These are phyloP conservation scores for Auriscalpium microsporum DNA, from an alignment of 768 basidiomycete genomes.

Conservation along the genomic window DNA sequence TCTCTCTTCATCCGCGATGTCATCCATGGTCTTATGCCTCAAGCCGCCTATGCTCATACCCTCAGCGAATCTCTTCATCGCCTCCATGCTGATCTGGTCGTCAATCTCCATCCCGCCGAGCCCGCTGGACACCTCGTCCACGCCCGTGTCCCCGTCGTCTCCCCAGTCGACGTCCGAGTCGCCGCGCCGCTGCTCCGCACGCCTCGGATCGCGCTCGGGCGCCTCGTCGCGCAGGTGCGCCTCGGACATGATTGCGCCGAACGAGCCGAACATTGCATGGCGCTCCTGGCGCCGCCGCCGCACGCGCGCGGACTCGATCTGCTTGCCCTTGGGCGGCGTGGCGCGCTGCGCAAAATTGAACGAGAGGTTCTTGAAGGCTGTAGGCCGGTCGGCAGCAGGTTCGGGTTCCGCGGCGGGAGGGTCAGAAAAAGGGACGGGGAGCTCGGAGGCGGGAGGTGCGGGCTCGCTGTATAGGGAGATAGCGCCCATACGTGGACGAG, in stretches of 20 bases:
- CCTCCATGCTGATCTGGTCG: slow-evolving; percentile 39
- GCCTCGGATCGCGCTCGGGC: slow-evolving; percentile 27
- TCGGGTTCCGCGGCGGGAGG: neutral
- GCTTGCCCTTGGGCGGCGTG: slow-evolving; percentile 23
- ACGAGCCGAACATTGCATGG: slow-evolving; percentile 33
- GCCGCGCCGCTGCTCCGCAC: slow-evolving; percentile 44
- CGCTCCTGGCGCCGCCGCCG: slow-evolving; percentile 18
- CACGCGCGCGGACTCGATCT: neutral
- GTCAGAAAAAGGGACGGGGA: neutral
- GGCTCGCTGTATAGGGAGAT: neutral
- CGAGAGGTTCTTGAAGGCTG: slow-evolving; percentile 24
- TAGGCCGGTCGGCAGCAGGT: slow-evolving; percentile 9
- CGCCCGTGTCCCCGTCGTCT: slow-evolving; percentile 29
- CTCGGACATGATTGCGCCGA: slow-evolving; percentile 50
- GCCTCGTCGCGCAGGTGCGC: slow-evolving; percentile 33
- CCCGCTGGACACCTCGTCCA: slow-evolving; percentile 26
- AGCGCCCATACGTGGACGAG: slow-evolving; percentile 43
- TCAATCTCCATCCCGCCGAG: slow-evolving; percentile 61
- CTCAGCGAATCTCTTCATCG: slow-evolving; percentile 46
- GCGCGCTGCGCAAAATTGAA: slow-evolving; percentile 27
- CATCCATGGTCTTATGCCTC: slow-evolving; percentile 52
- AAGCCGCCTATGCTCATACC: slow-evolving; percentile 43
- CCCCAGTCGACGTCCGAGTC: slow-evolving; percentile 71
- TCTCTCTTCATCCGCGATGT: slow-evolving; percentile 46
- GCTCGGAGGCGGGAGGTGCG: neutral